A percentile compares a stretch with the other conserved stretches of the same genome.
Conservation (phyloP, 148 eudicot genomes). For the Camellia japonica region DNA sequence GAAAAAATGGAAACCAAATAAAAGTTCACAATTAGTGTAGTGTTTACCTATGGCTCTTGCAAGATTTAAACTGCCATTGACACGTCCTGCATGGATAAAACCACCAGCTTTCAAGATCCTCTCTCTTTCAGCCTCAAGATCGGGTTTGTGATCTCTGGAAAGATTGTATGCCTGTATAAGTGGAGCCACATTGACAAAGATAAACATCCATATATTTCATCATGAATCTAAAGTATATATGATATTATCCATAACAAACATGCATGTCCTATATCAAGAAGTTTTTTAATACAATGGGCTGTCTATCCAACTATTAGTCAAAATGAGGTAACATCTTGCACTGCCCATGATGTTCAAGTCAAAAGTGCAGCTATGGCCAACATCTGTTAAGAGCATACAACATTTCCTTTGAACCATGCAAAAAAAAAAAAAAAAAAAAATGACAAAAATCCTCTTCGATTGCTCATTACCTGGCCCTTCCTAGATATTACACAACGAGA, state of each 20-base stretch:
- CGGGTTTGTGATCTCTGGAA: constrained; percentile 97
- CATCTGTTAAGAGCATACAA: neutral
- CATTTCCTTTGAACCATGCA: neutral
- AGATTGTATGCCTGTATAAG: constrained; percentile 83
- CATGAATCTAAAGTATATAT: neutral
- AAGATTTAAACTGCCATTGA: constrained; percentile 92
- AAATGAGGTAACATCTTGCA: neutral
- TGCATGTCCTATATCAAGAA: neutral
- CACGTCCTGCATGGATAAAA: constrained; percentile 91
- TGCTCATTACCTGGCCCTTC: constrained; percentile 76
- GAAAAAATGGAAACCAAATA: neutral
- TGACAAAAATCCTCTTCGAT: neutral
- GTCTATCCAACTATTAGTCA: neutral
- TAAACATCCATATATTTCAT: neutral
- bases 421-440: neutral
- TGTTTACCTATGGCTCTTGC: constrained; percentile 94
- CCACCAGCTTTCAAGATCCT: constrained; percentile 95
- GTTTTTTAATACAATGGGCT: neutral
- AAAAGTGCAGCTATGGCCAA: neutral
- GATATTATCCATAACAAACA: neutral
- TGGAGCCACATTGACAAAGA: constrained; percentile 8
- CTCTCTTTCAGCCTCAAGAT: constrained; percentile 86
- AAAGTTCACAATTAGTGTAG: constrained; percentile 17
- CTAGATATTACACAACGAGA: constrained; percentile 96
- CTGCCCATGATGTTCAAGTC: neutral